A percentile compares a stretch with the other conserved stretches of the same genome.
These are phyloP conservation scores for Coniochaeta sp. DNA, from an alignment of 2,329 filamentous ascomycete genomes.

Conservation along the genomic window DNA sequence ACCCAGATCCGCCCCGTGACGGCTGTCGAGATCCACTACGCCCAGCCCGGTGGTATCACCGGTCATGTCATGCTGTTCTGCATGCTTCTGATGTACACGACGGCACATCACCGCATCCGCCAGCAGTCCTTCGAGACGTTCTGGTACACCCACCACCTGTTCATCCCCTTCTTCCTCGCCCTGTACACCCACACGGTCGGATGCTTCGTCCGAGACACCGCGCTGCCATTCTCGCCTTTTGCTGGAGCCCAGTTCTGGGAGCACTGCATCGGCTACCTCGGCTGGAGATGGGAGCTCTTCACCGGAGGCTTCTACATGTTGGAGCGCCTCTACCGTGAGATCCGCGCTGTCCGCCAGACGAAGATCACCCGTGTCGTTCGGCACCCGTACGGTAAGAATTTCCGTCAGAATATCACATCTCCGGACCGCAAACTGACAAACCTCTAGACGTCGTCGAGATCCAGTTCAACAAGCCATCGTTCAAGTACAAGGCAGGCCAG, in stretches of 20 bases:
- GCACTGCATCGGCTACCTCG: constrained; percentile 91
- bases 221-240: constrained; percentile 70
- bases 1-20: constrained; percentile 71
- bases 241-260: constrained; percentile 76
- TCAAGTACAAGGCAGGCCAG: constrained; percentile 97
- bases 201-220: constrained; percentile 88
- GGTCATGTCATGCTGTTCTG: constrained; percentile 98
- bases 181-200: constrained; percentile 94
- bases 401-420: too few species aligned
- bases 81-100: constrained; percentile 98
- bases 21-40: constrained; percentile 87
- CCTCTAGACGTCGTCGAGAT: constrained; percentile 81
- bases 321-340: constrained; percentile 86
- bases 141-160: constrained; percentile 99
- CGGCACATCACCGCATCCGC: constrained; percentile 83
- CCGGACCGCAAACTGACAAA: constrained; percentile 18
- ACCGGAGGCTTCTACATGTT: constrained; percentile 78
- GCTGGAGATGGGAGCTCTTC: constrained; percentile 94
- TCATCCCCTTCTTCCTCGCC: constrained; percentile 86
- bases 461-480: constrained; percentile 91
- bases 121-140: constrained; percentile 98
- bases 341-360: constrained; percentile 74
- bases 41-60: constrained; percentile 81
- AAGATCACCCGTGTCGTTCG: constrained; percentile 90
- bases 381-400: constrained; percentile 77